These are phyloP conservation scores for Sechiopsis laciniata DNA, from an alignment of 306 rosid genomes.

Conservation along the genomic window DNA sequence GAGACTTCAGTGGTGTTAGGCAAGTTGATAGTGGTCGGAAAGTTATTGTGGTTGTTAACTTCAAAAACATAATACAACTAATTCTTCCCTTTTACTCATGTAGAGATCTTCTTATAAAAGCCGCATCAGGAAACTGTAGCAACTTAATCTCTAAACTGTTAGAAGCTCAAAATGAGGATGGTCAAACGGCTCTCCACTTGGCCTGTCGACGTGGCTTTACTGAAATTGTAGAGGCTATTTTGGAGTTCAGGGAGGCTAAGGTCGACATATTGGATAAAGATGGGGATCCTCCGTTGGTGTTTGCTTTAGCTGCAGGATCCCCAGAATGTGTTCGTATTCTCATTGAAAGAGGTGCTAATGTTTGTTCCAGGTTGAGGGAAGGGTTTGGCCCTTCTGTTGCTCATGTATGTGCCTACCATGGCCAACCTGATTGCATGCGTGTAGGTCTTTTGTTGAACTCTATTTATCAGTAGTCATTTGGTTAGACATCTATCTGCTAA, in stretches of 20 bases:
- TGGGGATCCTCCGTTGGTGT: conserved; percentile 95
- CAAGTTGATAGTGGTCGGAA: conserved; percentile 29
- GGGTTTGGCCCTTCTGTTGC: conserved; percentile 95
- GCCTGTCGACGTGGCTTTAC: conserved; percentile 94
- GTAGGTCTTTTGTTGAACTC: conserved; percentile 49
- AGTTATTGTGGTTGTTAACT: background rate
- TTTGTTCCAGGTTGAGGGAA: conserved; percentile 75
- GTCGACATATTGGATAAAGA: conserved; percentile 93
- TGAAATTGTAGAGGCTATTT: conserved; percentile 81
- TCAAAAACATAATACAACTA: background rate
- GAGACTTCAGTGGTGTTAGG: conserved; percentile 81
- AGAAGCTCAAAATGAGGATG: conserved; percentile 83
- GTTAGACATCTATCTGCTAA: background rate
- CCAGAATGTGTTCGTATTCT: conserved; percentile 82
- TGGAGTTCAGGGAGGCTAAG: conserved; percentile 69
- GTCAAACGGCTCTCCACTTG: conserved; percentile 95
- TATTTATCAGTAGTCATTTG: background rate
- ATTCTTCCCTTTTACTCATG: conserved; percentile 24
- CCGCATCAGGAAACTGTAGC: conserved; percentile 53
- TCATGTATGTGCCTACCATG: conserved; percentile 95
- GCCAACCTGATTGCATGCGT: conserved; percentile 98
- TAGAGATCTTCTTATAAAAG: conserved; percentile 76
- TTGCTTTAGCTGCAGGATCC: conserved; percentile 97
- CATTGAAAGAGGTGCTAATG: conserved; percentile 76
- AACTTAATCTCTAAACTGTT: conserved; percentile 51